A percentile compares a stretch with the other conserved stretches of the same genome.
phyloP scores from a whole-genome alignment of 441 rosid species.

The Populus tomentosa region DNA sequence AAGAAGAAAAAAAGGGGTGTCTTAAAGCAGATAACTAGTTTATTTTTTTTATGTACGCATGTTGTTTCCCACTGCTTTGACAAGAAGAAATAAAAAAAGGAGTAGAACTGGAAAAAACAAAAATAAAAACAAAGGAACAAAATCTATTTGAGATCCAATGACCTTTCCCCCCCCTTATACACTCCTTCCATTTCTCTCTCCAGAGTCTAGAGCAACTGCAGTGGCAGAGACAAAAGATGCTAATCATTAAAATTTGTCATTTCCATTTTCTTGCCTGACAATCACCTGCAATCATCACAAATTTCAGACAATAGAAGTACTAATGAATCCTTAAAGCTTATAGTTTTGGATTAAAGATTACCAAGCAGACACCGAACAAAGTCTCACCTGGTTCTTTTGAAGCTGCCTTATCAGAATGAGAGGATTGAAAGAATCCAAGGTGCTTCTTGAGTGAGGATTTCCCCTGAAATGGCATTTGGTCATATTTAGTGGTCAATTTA shows the following conservation, averaged over 20 bases:
- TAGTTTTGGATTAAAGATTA: neutral
- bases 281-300: conserved; percentile 29
- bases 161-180: conserved; percentile 1
- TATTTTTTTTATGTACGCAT: conserved; percentile 18
- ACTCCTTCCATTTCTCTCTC: conserved; percentile 13
- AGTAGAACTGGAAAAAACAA: conserved; percentile 10
- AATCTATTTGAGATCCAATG: conserved; percentile 30
- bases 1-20: neutral
- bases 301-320: neutral
- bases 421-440: conserved; percentile 36
- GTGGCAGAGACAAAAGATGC: conserved; percentile 23
- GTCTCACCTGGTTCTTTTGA: conserved; percentile 36
- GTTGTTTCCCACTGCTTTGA: conserved; percentile 49
- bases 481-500: neutral
- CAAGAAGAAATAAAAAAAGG: conserved; percentile 30
- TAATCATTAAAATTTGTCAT: conserved; percentile 22
- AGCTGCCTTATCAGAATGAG: conserved; percentile 29
- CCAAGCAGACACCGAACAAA: neutral
- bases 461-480: conserved; percentile 26
- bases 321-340: neutral
- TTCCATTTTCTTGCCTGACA: conserved; percentile 37
- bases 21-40: conserved; percentile 11
- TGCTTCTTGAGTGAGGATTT: conserved; percentile 37
- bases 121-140: conserved; percentile 3
- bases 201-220: conserved; percentile 16